Conservation (phyloP, 2,329 filamentous ascomycete genomes). For the Fusarium nanum region DNA sequence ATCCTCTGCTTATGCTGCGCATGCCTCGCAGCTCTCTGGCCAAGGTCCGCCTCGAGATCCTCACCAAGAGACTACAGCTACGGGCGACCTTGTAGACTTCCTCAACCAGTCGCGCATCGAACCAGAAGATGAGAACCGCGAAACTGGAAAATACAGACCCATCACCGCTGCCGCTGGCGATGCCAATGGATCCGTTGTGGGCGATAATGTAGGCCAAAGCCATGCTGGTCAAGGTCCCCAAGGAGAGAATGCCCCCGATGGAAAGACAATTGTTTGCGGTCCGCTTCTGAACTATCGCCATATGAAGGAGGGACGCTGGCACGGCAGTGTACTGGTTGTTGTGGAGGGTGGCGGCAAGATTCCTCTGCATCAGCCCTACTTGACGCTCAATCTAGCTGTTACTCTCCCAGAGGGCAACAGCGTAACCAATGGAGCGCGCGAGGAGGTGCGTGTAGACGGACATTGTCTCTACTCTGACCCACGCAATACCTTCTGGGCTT, state of each 20-base stretch:
- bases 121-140: constrained; percentile 49
- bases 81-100: constrained; percentile 66
- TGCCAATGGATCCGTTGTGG: constrained; percentile 19
- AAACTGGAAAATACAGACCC: constrained; percentile 57
- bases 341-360: constrained; percentile 75
- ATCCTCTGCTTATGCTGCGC: constrained; percentile 65
- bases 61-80: constrained; percentile 54
- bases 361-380: constrained; percentile 67
- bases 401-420: constrained; percentile 42
- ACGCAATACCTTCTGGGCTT: constrained; percentile 90
- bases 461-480: constrained; percentile 73
- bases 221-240: constrained; percentile 36
- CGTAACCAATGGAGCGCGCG: constrained; percentile 50
- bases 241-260: constrained; percentile 52
- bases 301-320: constrained; percentile 79
- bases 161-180: constrained; percentile 59
- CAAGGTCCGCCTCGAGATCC: constrained; percentile 48
- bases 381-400: constrained; percentile 64
- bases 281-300: constrained; percentile 82
- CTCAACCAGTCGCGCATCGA: constrained; percentile 66
- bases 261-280: constrained; percentile 74
- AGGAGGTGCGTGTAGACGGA: constrained; percentile 56
- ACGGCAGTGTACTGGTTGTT: constrained; percentile 88
- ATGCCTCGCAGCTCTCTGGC: constrained; percentile 54
- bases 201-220: constrained; percentile 45